Conservation (phyloP, 2,329 filamentous ascomycete genomes). For the Eurotiales sp. region DNA sequence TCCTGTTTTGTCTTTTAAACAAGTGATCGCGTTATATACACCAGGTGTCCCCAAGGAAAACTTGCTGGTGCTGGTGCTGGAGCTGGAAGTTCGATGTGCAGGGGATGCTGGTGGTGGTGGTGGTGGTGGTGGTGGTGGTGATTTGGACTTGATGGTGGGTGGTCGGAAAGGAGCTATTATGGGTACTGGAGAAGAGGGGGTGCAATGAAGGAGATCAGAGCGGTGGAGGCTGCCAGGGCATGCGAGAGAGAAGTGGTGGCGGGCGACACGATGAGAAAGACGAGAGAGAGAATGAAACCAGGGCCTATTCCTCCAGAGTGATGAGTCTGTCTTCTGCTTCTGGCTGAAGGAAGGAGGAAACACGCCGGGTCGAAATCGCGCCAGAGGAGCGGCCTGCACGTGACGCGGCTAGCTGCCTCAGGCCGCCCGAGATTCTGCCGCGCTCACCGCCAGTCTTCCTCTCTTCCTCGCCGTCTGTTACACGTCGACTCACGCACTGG, state of each 20-base stretch:
- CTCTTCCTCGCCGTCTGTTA: too few relatives aligned
- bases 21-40: conserved; percentile 66
- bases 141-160: too few relatives aligned
- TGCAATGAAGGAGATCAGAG: conserved; percentile 11
- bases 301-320: conserved; percentile 17
- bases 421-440: not conserved
- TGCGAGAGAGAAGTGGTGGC: conserved; percentile 18
- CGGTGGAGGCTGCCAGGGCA: conserved; percentile 1
- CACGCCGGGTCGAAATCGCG: not conserved
- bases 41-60: conserved; percentile 85
- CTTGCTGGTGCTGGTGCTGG: conserved; percentile 68
- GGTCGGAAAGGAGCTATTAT: conserved; percentile 12
- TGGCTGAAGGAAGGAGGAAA: not conserved
- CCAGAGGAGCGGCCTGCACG: not conserved
- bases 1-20: conserved; percentile 55
- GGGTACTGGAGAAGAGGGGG: conserved; percentile 9
- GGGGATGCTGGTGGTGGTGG: conserved; percentile 40
- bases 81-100: conserved; percentile 34
- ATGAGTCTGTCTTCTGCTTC: too few relatives aligned
- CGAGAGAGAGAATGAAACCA: conserved; percentile 15
- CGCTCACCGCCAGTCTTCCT: conserved; percentile 8
- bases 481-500: not conserved
- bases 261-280: conserved; percentile 21
- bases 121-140: conserved; percentile 29
- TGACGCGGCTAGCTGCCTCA: conserved; percentile 3